These are phyloP conservation scores for Evernia prunastri DNA, from an alignment of 495 filamentous ascomycete genomes.

Conservation along the genomic window DNA sequence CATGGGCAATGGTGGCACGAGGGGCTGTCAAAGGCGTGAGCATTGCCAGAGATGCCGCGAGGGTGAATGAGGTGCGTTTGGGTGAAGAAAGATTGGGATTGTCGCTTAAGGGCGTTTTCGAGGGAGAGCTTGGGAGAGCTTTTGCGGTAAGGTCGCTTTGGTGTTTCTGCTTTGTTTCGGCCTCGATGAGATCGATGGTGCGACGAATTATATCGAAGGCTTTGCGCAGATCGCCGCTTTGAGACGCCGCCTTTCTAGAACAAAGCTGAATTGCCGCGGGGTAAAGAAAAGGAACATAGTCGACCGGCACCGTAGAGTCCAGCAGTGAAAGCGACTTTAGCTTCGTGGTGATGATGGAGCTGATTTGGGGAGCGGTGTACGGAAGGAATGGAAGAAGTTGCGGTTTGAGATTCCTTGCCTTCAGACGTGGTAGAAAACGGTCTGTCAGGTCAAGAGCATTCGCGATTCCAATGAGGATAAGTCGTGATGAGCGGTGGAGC, in stretches of 20 bases:
- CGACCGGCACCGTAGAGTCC: slow-evolving; percentile 31
- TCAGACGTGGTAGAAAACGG: slow-evolving; percentile 87
- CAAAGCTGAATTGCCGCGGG: slow-evolving; percentile 89
- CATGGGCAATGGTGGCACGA: slow-evolving; percentile 78
- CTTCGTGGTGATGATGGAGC: slow-evolving; percentile 73
- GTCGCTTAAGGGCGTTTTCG: slow-evolving; percentile 55
- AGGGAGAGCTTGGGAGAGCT: slow-evolving; percentile 37
- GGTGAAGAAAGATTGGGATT: slow-evolving; percentile 66
- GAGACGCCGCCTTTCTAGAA: slow-evolving; percentile 85
- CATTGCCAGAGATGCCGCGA: slow-evolving; percentile 45
- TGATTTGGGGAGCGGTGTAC: slow-evolving; percentile 86
- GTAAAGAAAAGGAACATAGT: slow-evolving; percentile 80
- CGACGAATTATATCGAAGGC: slow-evolving; percentile 91
- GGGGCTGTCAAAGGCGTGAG: slow-evolving; percentile 72
- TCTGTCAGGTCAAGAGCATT: slow-evolving; percentile 95
- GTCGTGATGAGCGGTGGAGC: slow-evolving; percentile 63
- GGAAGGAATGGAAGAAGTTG: slow-evolving; percentile 86
- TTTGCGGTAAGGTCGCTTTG: slow-evolving; percentile 33
- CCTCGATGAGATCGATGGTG: slow-evolving; percentile 82
- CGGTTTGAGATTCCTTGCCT: slow-evolving; percentile 84
- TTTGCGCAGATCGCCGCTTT: slow-evolving; percentile 90
- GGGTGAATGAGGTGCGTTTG: slow-evolving; percentile 27
- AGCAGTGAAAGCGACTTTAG: slow-evolving; percentile 62
- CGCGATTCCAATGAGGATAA: slow-evolving; percentile 86
- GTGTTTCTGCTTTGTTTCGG: slow-evolving; percentile 56